Base-by-base conservation (phyloP, 306 rosid species). In the Cyamopsis tetragonoloba region DNA sequence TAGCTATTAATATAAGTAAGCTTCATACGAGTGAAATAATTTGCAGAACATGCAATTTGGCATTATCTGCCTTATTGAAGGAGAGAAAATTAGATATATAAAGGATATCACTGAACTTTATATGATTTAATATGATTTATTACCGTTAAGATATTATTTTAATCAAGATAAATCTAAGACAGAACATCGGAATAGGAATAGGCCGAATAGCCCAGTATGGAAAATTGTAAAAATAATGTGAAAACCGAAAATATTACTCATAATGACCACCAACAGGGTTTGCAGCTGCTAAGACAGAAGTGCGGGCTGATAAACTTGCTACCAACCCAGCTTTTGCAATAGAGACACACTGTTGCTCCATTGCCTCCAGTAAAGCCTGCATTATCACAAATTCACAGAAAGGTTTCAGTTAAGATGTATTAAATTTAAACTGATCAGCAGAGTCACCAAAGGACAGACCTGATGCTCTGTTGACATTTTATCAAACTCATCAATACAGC, bases 301-400 rank as follows among this genome's bases (percentile, higher is more conserved):
- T 93, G 32, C 97, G 87, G 39, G 97, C 93, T 41, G 96, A 93
- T 75, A 93, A 87, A 88, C 95, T 93, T 78, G 98, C 97, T 70
- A 93, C 96, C 50, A 93, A 72, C 51, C 97, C 98, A 2, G 98
- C 97, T 78, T 93, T 93, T 67, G 96, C 98, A 74, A 92, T 84
- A n/a, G 98, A 92, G 55, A 92, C 96, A 72, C 98, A 84, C 38
- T 93, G 98, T 68, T 93, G 97, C 84, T 93, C 98, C 97, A 89
- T 93, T 68, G 97, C 98, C 84, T 93, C 96, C 59, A 93, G 85
- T 59, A 86, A 82, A 70, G 95, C 89, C 97, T 86, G 85, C 51
- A 59, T 47, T 41, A 58, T 72, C 24, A 60, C 55, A 54, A 62
- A 43, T 43, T 54, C 24, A 65, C 70, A 66, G 38, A 24, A 47